phyloP scores from a whole-genome alignment of 768 basidiomycete species.

The Leucocoprinus sp. region DNA sequence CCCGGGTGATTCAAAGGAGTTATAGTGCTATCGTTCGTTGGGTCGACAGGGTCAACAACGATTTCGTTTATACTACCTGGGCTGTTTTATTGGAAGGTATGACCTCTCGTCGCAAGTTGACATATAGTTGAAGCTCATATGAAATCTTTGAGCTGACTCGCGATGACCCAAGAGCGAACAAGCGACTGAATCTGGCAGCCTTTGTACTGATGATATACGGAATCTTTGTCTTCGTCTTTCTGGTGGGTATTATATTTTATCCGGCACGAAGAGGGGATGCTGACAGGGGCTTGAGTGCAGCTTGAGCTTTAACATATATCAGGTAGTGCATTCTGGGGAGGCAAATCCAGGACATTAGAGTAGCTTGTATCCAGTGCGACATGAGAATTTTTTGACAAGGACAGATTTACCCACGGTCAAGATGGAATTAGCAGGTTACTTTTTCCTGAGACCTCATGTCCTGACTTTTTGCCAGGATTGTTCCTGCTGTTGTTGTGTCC shows the following conservation, averaged over 20 bases:
- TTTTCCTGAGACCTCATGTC: conserved; percentile 21
- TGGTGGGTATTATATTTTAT: conserved; percentile 50
- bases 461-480: conserved; percentile 14
- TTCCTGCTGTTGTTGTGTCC: conserved; percentile 4
- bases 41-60: conserved; percentile 92
- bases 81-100: conserved; percentile 87
- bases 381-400: not conserved
- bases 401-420: conserved; percentile 31
- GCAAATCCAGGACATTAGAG: conserved; percentile 10
- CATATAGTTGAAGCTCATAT: conserved; percentile 9
- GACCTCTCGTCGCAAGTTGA: conserved; percentile 11
- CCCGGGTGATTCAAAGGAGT: conserved; percentile 10
- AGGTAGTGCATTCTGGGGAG: conserved; percentile 33
- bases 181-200: conserved; percentile 46
- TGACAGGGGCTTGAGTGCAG: conserved; percentile 29
- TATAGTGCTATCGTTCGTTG: conserved; percentile 89
- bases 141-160: conserved; percentile 49
- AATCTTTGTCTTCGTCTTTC: conserved; percentile 68
- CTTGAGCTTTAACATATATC: conserved; percentile 73
- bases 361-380: conserved; percentile 9
- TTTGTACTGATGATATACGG: conserved; percentile 73
- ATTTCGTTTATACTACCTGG: conserved; percentile 96
- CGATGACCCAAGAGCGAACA: conserved; percentile 45
- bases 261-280: not conserved
- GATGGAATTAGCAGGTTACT: conserved; percentile 12